Conservation (phyloP, 1,284 basidiomycete genomes). For the Sporisorium sorghi region DNA sequence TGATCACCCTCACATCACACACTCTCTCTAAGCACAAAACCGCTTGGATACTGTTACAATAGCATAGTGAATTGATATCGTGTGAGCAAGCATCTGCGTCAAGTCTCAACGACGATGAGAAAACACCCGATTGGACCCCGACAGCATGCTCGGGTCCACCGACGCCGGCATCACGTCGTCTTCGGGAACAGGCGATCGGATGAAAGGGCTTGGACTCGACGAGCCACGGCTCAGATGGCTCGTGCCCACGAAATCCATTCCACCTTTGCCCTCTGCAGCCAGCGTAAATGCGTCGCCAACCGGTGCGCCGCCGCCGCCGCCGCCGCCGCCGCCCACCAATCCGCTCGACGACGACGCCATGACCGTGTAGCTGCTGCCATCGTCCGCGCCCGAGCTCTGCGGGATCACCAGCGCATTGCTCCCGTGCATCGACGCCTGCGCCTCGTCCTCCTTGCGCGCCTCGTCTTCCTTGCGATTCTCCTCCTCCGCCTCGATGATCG, state of each 20-base stretch:
- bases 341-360: conserved; percentile 33
- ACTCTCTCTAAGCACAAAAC: too few species aligned
- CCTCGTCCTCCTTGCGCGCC: conserved; percentile 41
- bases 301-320: conserved; percentile 26
- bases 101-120: conserved; percentile 22
- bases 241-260: conserved; percentile 32
- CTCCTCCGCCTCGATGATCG: conserved; percentile 55
- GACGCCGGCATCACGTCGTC: conserved; percentile 50
- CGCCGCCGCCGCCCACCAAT: conserved; percentile 25
- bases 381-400: conserved; percentile 39
- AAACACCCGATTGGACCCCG: conserved; percentile 24
- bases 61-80: too few species aligned
- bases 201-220: conserved; percentile 50
- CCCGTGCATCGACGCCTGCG: conserved; percentile 45
- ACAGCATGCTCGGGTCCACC: conserved; percentile 55
- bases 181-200: conserved; percentile 45
- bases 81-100: neutral
- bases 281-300: conserved; percentile 38
- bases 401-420: conserved; percentile 51
- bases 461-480: conserved; percentile 47
- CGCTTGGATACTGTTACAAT: conserved; percentile 48
- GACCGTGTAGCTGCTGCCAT: conserved; percentile 33
- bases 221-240: conserved; percentile 37
- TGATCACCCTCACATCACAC: neutral
- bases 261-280: conserved; percentile 28